phyloP scores from a whole-genome alignment of 2,329 filamentous ascomycete species.

The Monosporascus ibericus region DNA sequence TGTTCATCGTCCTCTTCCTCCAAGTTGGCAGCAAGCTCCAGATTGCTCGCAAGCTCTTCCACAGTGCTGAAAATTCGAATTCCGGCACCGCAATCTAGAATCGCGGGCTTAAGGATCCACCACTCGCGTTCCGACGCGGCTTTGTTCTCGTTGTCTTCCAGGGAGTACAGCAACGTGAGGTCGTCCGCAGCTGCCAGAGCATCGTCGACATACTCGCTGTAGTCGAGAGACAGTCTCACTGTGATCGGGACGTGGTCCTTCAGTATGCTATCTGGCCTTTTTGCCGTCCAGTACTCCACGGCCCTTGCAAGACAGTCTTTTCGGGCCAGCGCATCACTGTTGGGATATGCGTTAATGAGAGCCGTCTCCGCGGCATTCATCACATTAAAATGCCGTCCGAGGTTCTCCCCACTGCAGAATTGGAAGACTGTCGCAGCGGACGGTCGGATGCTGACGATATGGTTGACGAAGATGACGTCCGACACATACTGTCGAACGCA shows the following conservation, averaged over 20 bases:
- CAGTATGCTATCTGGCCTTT: constrained; percentile 27
- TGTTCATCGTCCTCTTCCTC: constrained; percentile 20
- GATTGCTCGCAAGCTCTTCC: constrained; percentile 27
- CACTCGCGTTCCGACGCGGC: constrained; percentile 25
- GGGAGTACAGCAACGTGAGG: constrained; percentile 26
- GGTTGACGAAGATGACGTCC: constrained; percentile 21
- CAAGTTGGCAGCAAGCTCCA: constrained; percentile 31
- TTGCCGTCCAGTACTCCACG: constrained; percentile 31
- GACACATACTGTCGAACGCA: constrained; percentile 24
- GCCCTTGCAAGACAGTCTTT: constrained; percentile 30
- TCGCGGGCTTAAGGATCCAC: constrained; percentile 34
- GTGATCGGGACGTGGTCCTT: constrained; percentile 26
- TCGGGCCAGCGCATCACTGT: constrained; percentile 31
- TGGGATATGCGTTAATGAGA: constrained; percentile 33
- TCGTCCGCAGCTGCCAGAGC: constrained; percentile 30
- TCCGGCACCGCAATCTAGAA: constrained; percentile 33
- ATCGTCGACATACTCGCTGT: constrained; percentile 33
- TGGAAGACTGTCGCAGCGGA: constrained; percentile 22
- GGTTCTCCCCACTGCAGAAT: constrained; percentile 28
- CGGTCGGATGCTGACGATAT: constrained; percentile 21
- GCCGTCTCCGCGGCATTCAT: constrained; percentile 22
- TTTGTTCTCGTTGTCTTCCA: constrained; percentile 28
- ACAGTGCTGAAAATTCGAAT: constrained; percentile 34
- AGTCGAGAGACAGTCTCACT: constrained; percentile 30
- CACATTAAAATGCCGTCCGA: constrained; percentile 28